Evolutionary conservation across 768 basidiomycete genomes (phyloP).

Genomic region (Auricularia auricula-judae): DNA sequence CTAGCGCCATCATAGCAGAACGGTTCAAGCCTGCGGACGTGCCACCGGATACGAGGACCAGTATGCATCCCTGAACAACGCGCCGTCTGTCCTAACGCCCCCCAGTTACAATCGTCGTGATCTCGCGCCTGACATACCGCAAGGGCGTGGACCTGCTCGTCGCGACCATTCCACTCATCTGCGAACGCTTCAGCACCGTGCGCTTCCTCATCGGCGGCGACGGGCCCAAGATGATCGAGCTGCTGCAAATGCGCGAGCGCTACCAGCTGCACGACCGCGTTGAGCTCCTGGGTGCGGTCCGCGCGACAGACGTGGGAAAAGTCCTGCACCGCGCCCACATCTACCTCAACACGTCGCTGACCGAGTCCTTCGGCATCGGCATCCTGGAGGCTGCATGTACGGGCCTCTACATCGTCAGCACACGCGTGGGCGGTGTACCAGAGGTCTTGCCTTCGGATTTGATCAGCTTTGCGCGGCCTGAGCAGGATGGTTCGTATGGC

Average conservation of each 20-base stretch:
- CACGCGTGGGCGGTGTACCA: constrained; percentile 89
- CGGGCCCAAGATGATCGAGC: constrained; percentile 88
- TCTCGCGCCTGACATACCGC: constrained; percentile 85
- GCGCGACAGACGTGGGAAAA: constrained; percentile 70
- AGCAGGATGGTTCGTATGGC: constrained; percentile 69
- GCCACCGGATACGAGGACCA: constrained; percentile 37
- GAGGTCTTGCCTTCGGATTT: constrained; percentile 90
- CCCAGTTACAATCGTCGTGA: constrained; percentile 80
- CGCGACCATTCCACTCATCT: constrained; percentile 84
- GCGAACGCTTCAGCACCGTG: constrained; percentile 73
- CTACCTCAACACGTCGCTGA: constrained; percentile 90
- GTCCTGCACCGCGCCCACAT: constrained; percentile 84
- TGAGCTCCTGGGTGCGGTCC: constrained; percentile 74
- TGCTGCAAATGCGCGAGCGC: constrained; percentile 93
- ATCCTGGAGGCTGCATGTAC: constrained; percentile 94
- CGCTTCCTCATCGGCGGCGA: constrained; percentile 87
- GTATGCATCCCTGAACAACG: constrained; percentile 23
- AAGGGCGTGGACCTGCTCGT: constrained; percentile 96
- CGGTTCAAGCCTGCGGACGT: constrained; percentile 61
- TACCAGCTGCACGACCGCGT: constrained; percentile 83
- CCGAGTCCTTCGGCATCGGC: constrained; percentile 95
- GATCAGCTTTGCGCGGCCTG: constrained; percentile 90
- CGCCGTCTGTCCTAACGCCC: not conserved
- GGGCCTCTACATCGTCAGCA: constrained; percentile 88
- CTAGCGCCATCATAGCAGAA: constrained; percentile 81